These are phyloP conservation scores for Russula emetica DNA, from an alignment of 768 basidiomycete species.

Conservation along the genomic window DNA sequence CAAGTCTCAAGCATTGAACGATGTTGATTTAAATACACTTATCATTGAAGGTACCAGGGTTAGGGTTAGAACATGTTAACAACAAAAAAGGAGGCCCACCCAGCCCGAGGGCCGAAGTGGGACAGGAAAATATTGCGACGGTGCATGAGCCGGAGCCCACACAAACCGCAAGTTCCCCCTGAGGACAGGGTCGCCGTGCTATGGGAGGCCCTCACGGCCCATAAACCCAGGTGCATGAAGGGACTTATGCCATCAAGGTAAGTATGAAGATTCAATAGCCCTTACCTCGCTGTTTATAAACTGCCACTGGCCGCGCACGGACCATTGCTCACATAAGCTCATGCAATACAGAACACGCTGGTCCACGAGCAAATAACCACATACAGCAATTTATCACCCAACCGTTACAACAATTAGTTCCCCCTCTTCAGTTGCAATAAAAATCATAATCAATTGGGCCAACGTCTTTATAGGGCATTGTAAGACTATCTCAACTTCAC, in stretches of 20 bases:
- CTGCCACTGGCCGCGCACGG: slow-evolving; percentile 7
- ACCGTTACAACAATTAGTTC: not conserved
- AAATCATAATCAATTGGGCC: too few relatives aligned
- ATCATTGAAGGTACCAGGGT: not conserved
- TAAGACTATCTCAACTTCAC: too few relatives aligned
- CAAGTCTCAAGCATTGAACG: not conserved
- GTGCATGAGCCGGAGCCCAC: slow-evolving; percentile 70
- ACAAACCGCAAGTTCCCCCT: slow-evolving; percentile 30
- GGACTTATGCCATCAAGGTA: slow-evolving; percentile 32
- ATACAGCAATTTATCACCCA: not conserved
- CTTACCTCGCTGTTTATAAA: slow-evolving; percentile 1
- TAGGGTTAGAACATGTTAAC: slow-evolving; percentile 16
- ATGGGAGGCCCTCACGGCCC: slow-evolving; percentile 31
- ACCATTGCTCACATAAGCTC: slow-evolving; percentile 6
- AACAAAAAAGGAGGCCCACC: slow-evolving; percentile 34
- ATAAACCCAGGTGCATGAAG: slow-evolving; percentile 31
- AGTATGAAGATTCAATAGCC: slow-evolving; percentile 25
- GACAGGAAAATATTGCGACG: slow-evolving; percentile 78
- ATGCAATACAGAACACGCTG: not conserved
- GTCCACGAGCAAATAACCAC: not conserved
- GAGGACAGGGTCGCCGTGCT: slow-evolving; percentile 33
- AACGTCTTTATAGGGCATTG: too few relatives aligned
- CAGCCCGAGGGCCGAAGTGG: slow-evolving; percentile 48
- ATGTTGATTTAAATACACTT: not conserved
- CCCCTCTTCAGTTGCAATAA: too few relatives aligned